Percentiles rank a stretch among this genome's conserved stretches.
Conservation (phyloP, 1,284 basidiomycete species). For the Heterobasidion occidentale region DNA sequence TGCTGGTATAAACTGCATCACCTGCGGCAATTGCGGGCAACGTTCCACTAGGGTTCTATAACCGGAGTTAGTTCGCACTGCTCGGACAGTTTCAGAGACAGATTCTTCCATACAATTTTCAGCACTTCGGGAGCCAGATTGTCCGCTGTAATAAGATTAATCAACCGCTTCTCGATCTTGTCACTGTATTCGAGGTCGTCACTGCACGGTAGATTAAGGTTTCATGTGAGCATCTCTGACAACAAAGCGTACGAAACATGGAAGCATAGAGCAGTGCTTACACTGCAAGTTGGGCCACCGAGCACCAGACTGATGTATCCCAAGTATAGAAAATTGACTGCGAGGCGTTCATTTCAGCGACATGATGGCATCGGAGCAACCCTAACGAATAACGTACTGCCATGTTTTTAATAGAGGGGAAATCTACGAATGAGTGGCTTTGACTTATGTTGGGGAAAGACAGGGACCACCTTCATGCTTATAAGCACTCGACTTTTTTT, state of each 20-base stretch:
- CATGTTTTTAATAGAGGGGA: no score
- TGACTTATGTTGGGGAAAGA: no score
- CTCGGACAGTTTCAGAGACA: background rate
- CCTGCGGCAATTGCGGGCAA: conserved; percentile 42
- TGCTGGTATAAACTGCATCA: conserved; percentile 38
- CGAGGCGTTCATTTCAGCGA: background rate
- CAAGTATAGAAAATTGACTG: conserved; percentile 38
- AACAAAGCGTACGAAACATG: background rate
- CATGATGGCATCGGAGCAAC: no score
- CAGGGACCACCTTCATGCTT: no score
- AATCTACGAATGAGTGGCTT: no score
- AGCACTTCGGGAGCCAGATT: conserved; percentile 58
- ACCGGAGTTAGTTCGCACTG: background rate
- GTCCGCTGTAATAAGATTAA: conserved; percentile 44
- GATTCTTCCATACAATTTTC: conserved; percentile 30
- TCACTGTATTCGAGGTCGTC: conserved; percentile 29
- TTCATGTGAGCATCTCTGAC: no score
- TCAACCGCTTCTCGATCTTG: conserved; percentile 24
- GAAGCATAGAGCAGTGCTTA: conserved; percentile 16
- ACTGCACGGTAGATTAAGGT: conserved; percentile 13
- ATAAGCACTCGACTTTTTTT: no score
- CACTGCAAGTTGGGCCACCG: conserved; percentile 42
- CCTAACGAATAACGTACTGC: no score
- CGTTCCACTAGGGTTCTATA: conserved; percentile 45
- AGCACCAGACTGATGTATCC: conserved; percentile 38